Conservation (phyloP, 2,329 filamentous ascomycete genomes). For the Alternaria ventricosa region DNA sequence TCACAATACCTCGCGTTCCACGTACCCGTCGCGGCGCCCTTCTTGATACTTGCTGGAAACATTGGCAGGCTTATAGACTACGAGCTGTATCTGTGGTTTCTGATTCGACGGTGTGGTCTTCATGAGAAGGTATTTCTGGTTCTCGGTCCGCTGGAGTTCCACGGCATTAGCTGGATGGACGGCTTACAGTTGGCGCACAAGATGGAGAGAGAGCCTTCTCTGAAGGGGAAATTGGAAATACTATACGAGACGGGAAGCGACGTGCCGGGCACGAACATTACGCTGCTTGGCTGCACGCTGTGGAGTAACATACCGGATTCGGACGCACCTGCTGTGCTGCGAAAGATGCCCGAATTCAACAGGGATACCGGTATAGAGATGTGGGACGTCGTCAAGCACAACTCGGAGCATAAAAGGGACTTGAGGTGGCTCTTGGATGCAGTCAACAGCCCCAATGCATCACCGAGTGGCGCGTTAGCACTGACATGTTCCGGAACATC, state of each 20-base stretch:
- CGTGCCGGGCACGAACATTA: conserved; percentile 51
- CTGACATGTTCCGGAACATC: background rate
- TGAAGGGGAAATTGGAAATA: conserved; percentile 51
- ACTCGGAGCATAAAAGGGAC: conserved; percentile 56
- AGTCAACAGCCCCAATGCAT: conserved; percentile 38
- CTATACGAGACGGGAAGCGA: conserved; percentile 55
- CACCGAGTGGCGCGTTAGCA: conserved; percentile 12
- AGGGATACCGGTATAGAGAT: conserved; percentile 52
- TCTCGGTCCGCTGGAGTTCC: conserved; percentile 37
- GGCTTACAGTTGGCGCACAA: conserved; percentile 34
- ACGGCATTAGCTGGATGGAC: conserved; percentile 31
- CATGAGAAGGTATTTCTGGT: conserved; percentile 41
- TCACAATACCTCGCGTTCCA: conserved; percentile 42
- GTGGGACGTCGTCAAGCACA: conserved; percentile 61
- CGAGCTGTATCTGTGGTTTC: conserved; percentile 39
- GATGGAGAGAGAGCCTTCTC: conserved; percentile 35
- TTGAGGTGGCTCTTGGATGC: conserved; percentile 57
- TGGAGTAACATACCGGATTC: conserved; percentile 60
- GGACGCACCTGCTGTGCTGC: conserved; percentile 49
- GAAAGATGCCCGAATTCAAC: conserved; percentile 61
- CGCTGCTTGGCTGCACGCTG: conserved; percentile 64
- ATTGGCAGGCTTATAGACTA: conserved; percentile 42
- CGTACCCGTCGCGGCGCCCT: conserved; percentile 35
- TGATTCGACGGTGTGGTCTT: conserved; percentile 36
- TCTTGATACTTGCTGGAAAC: conserved; percentile 41